phyloP scores from a whole-genome alignment of 23 red algal genomes.

The Gracilaria vermiculophylla region DNA sequence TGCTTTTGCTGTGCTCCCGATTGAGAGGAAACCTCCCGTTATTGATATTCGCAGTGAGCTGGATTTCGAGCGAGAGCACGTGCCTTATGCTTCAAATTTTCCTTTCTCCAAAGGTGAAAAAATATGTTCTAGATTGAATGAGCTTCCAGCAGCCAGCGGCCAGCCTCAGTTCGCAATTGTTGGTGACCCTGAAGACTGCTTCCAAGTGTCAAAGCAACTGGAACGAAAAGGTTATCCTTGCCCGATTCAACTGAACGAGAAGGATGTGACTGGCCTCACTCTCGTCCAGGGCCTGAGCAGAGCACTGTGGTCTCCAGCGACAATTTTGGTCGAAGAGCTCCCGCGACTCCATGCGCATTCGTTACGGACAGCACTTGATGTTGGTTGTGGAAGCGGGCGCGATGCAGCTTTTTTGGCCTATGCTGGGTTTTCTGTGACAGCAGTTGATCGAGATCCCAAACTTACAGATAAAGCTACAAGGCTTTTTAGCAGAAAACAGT shows the following conservation, averaged over 20 bases:
- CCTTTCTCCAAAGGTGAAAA: background rate
- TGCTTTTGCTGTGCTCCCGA: background rate
- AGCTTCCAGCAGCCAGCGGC: background rate
- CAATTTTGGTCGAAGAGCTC: slow-evolving; percentile 6
- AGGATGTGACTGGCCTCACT: background rate
- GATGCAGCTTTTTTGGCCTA: slow-evolving; percentile 22
- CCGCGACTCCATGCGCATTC: background rate
- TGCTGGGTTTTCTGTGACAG: slow-evolving; percentile 18
- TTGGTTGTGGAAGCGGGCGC: slow-evolving; percentile 55
- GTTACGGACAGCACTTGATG: slow-evolving; percentile 37
- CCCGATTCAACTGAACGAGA: background rate
- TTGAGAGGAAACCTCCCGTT: background rate
- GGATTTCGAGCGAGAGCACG: background rate
- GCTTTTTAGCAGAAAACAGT: background rate
- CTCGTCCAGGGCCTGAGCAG: background rate
- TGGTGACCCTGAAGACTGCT: background rate
- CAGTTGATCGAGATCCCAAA: slow-evolving; percentile 47
- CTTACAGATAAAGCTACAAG: background rate
- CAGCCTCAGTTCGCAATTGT: background rate
- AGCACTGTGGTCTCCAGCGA: slow-evolving; percentile 18
- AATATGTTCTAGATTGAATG: background rate
- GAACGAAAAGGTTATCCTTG: background rate
- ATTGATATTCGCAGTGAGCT: background rate
- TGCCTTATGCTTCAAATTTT: slow-evolving; percentile 7
- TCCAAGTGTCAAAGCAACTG: background rate